Base-by-base conservation (phyloP, 2,329 filamentous ascomycete species). In the Elsinoe arachidis region DNA sequence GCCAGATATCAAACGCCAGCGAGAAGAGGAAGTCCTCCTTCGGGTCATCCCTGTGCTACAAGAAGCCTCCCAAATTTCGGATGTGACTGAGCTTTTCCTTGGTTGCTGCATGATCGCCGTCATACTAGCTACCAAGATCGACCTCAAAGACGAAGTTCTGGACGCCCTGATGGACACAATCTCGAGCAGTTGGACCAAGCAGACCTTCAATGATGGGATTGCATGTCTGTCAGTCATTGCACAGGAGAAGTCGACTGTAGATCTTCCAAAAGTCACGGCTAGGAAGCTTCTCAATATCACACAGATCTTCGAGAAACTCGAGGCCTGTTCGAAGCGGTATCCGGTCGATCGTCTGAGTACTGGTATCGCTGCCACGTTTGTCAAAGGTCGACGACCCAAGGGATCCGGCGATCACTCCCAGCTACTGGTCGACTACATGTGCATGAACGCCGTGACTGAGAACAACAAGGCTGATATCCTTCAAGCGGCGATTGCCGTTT, bases 61-160 rank as follows among this genome's bases (percentile, higher is more conserved):
- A 60, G 85, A 88, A 61, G 88, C 87, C 1, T 78, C 97, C 60
- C 79, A 85, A 7, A 80, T 92, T 75, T 84, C 84, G 65, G 84
- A 86, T 60, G 84, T 86, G 0, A 82, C 90, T 0, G 88, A 92
- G 61, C 76, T 96, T 41, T 87, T 91, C 62, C 81, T 95, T 60
- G 90, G 87, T 14, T 91, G 88, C 58, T 97, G 96, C 70, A 96
- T 96, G 87, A 84, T 96, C 17, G 80, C 91, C 57, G 83, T 90
- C 5, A 84, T 97, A 51, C 80, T 97, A 61, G 90, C 89, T 5
- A 85, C 88, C 51, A 96, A 96, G 71, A 85, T 87, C 0, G 80
- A 82, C 49, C 78, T 97, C 12, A 83, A 87, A 47, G 90, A 97
- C 65, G 81, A 81, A 58, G 82, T 91, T 1, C 77, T 97, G n/a